Base-by-base conservation (phyloP, 352 stramenopile species). In the Globisporangium iwayamae region DNA sequence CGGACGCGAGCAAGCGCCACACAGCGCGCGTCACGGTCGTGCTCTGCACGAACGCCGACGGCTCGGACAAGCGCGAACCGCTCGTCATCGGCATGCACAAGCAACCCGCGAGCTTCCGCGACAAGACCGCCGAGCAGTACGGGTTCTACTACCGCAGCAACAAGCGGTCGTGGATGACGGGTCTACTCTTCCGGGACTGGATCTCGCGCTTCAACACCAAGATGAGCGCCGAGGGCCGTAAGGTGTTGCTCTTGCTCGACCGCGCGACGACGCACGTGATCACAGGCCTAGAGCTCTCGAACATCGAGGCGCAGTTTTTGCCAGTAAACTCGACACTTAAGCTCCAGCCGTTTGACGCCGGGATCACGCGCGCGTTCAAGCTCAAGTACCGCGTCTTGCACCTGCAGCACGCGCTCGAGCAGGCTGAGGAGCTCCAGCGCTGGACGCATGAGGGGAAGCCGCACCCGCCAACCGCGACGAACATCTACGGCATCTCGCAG, bases 161-260 rank as follows among this genome's bases (percentile, higher is more conserved):
- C 38, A 56, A 57, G 38, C 65, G 66, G 28, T 51, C 41, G 46
- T 66, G 63, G 52, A 63, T 63, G 52, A 70, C 41, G 2, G 65
- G 54, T 13, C 47, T 63, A 11, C 41, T 70, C 28, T 70, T 70
- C 30, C 58, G 59, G 25, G 30, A 65, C 16, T 70, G 65, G 65
- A 25, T 70, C 7, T 22, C 41, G 20, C 46, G 59, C 13, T 48
- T 70, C 20, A 63, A 70, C 54, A 45, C 58, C 30, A 30, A 32
- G 16, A 70, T 70, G 58, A 28, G 58, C 18, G 54, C 52, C 25
- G 57, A 51, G 1, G 52, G 52, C 28, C 64, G 65, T 14, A 56
- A 36, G 16, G 62, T 70, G 36, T 38, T 70, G 18, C 53, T 70
- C 28, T 45, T 70, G 39, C 54, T 70, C n/a, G 65, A 67, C 59